phyloP scores from a whole-genome alignment of 768 basidiomycete genomes.

The Boletus subcaerulescens region DNA sequence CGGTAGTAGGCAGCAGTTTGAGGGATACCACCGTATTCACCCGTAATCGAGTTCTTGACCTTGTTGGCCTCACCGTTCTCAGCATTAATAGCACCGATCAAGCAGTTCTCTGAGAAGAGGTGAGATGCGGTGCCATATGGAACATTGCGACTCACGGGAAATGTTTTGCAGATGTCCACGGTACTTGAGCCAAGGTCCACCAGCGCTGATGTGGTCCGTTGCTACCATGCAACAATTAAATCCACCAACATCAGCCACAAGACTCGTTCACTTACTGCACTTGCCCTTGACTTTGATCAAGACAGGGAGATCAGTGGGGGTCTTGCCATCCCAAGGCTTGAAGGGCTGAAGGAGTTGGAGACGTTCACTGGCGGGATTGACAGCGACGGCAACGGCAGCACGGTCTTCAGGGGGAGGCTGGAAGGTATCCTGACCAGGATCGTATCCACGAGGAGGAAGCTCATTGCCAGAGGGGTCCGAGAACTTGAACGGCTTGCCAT shows the following conservation, averaged over 20 bases:
- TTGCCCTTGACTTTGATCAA: conserved; percentile 99
- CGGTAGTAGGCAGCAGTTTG: conserved; percentile 86
- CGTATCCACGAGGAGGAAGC: conserved; percentile 93
- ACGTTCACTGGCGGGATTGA: conserved; percentile 82
- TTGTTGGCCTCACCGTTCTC: conserved; percentile 97
- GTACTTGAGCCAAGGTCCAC: conserved; percentile 99
- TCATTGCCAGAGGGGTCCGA: conserved; percentile 87
- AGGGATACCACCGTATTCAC: conserved; percentile 84
- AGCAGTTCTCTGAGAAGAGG: conserved; percentile 72
- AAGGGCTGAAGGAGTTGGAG: conserved; percentile 91
- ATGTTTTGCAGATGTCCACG: conserved; percentile 99
- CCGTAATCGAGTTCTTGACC: conserved; percentile 86
- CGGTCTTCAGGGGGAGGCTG: conserved; percentile 90
- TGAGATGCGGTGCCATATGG: conserved; percentile 2
- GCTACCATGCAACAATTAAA: conserved; percentile 37
- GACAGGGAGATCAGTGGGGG: conserved; percentile 82
- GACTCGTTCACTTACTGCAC: conserved; percentile 69
- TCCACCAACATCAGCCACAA: background rate
- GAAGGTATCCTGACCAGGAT: conserved; percentile 97
- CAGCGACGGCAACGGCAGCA: conserved; percentile 78
- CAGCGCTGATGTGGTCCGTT: conserved; percentile 94
- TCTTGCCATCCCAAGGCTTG: conserved; percentile 90
- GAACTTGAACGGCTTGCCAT: conserved; percentile 98
- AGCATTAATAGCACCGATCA: conserved; percentile 95
- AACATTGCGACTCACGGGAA: conserved; percentile 58